phyloP scores from a whole-genome alignment of 768 basidiomycete genomes.

The Suillus plorans region DNA sequence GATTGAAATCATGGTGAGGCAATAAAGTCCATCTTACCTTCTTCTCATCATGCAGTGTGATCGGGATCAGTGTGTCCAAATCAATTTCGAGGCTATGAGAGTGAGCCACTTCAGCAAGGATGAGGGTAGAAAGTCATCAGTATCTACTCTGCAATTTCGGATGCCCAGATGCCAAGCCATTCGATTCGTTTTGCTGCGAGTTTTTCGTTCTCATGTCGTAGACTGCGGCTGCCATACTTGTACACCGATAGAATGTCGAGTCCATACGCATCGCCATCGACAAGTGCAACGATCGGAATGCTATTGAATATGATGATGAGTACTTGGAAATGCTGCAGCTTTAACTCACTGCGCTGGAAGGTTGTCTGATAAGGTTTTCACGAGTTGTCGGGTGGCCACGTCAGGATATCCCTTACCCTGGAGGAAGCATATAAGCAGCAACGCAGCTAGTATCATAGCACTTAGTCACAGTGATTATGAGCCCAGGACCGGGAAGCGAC shows the following conservation, averaged over 20 bases:
- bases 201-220: constrained; percentile 69
- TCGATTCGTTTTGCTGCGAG: constrained; percentile 67
- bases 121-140: background rate
- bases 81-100: constrained; percentile 56
- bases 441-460: background rate
- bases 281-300: constrained; percentile 72
- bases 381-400: constrained; percentile 82
- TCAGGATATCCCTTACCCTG: constrained; percentile 99
- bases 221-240: constrained; percentile 69
- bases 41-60: constrained; percentile 69
- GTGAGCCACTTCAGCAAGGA: background rate
- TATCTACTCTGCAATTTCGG: constrained; percentile 63
- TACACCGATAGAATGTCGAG: constrained; percentile 90
- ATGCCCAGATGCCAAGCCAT: constrained; percentile 79
- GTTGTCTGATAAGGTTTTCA: constrained; percentile 67
- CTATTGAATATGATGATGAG: constrained; percentile 38
- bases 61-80: constrained; percentile 61
- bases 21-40: constrained; percentile 48
- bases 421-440: constrained; percentile 9
- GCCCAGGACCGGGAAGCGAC: constrained; percentile 57
- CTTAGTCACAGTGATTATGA: constrained; percentile 70
- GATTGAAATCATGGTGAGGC: constrained; percentile 1
- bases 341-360: constrained; percentile 56
- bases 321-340: background rate
- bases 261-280: constrained; percentile 92